A percentile compares a stretch with the other conserved stretches of the same genome.
Evolutionary conservation across 345 rosid species (phyloP).

Genomic region (Salix exigua): DNA sequence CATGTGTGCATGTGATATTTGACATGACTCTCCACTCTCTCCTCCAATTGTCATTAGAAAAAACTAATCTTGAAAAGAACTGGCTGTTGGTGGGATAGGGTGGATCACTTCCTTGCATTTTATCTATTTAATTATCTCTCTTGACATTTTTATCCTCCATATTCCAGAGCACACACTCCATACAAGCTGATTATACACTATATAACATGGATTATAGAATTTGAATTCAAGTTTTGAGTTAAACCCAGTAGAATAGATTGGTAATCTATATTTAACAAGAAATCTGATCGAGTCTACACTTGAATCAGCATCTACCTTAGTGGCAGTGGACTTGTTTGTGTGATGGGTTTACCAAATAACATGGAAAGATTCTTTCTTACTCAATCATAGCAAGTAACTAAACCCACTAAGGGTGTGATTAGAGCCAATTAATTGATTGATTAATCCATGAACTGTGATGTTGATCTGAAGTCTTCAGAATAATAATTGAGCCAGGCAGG

Average conservation of each 20-base stretch:
- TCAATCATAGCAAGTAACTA: constrained; percentile 41
- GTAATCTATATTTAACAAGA: background rate
- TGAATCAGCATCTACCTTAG: background rate
- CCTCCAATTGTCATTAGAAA: background rate
- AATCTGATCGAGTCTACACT: background rate
- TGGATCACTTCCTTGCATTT: constrained; percentile 6
- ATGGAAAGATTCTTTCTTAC: constrained; percentile 65
- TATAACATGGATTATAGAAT: too few species aligned
- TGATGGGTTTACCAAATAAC: constrained; percentile 32
- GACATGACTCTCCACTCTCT: background rate
- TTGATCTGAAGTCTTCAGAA: constrained; percentile 20
- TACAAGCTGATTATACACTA: too few species aligned
- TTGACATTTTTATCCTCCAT: too few species aligned
- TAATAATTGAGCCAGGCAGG: too few species aligned
- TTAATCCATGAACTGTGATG: constrained; percentile 13
- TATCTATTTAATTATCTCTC: background rate
- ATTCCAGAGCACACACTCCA: too few species aligned
- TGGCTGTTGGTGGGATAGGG: background rate
- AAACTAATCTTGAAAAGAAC: background rate
- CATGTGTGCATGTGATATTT: constrained; percentile 15
- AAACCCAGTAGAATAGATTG: too few species aligned
- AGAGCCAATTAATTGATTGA: background rate
- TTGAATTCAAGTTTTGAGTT: too few species aligned
- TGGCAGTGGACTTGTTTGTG: constrained; percentile 12
- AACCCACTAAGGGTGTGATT: constrained; percentile 9